phyloP scores from a whole-genome alignment of 495 filamentous ascomycete species.

The Pyrenula massariospora region DNA sequence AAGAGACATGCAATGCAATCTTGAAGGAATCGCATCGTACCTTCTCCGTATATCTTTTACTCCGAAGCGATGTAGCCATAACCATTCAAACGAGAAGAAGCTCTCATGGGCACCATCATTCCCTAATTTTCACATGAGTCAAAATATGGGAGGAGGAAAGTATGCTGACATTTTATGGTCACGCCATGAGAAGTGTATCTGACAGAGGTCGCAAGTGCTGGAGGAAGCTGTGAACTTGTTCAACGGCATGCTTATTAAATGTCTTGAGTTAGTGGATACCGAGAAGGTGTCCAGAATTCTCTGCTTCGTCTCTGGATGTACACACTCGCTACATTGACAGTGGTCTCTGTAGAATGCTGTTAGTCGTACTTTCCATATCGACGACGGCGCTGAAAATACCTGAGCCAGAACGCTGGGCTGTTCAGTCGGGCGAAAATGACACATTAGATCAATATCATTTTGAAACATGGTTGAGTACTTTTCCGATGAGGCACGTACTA shows the following conservation, averaged over 20 bases:
- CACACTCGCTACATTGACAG: slow-evolving; percentile 63
- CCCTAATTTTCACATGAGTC: slow-evolving; percentile 26
- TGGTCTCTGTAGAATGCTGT: slow-evolving; percentile 77
- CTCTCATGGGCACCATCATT: slow-evolving; percentile 45
- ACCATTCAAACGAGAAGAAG: slow-evolving; percentile 38
- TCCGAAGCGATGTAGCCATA: slow-evolving; percentile 29
- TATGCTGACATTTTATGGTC: no score
- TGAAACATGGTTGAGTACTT: no score
- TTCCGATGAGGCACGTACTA: no score
- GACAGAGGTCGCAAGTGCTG: no score
- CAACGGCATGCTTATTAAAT: no score
- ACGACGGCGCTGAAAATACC: no score
- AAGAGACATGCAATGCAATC: background rate
- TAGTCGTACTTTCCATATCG: no score
- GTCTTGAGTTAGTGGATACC: slow-evolving; percentile 25
- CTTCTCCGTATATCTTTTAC: slow-evolving; percentile 13
- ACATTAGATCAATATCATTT: no score
- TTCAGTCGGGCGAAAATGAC: no score
- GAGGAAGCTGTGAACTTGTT: no score
- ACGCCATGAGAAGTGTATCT: no score
- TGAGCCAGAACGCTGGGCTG: background rate
- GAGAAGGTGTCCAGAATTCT: slow-evolving; percentile 59
- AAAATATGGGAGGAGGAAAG: no score
- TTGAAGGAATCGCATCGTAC: slow-evolving; percentile 8
- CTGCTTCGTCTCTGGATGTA: slow-evolving; percentile 69